phyloP scores from a whole-genome alignment of 805 yeast species.

The Metschnikowia continentalis region DNA sequence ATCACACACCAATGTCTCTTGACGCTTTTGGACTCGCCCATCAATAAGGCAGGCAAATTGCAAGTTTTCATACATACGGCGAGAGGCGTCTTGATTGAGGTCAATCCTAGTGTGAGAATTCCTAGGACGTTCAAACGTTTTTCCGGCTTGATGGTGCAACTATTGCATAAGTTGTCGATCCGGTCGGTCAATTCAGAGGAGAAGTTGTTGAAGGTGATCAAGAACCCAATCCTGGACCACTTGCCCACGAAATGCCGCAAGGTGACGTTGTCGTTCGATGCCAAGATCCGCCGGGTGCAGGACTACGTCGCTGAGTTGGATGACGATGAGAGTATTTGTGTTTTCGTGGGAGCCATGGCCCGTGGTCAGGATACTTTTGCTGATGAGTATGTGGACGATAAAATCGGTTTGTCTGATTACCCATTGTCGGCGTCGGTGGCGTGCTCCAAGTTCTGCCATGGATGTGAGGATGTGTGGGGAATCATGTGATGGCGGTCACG shows the following conservation, averaged over 20 bases:
- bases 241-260: slow-evolving; percentile 94
- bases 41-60: slow-evolving; percentile 93
- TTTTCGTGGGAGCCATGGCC: slow-evolving; percentile 99
- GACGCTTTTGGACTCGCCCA: slow-evolving; percentile 93
- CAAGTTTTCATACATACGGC: slow-evolving; percentile 97
- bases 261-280: slow-evolving; percentile 87
- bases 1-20: slow-evolving; percentile 96
- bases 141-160: slow-evolving; percentile 96
- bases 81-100: slow-evolving; percentile 89
- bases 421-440: slow-evolving; percentile 97
- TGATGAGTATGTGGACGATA: slow-evolving; percentile 94
- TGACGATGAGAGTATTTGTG: slow-evolving; percentile 91
- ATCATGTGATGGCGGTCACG: slow-evolving; percentile 34
- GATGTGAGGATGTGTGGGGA: slow-evolving; percentile 97
- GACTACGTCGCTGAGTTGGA: slow-evolving; percentile 79
- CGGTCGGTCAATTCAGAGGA: slow-evolving; percentile 95
- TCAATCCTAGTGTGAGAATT: slow-evolving; percentile 92
- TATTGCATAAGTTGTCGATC: slow-evolving; percentile 86
- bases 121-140: slow-evolving; percentile 98
- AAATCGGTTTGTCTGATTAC: slow-evolving; percentile 90
- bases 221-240: slow-evolving; percentile 96
- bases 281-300: slow-evolving; percentile 81
- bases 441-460: slow-evolving; percentile 96
- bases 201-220: slow-evolving; percentile 86
- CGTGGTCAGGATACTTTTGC: slow-evolving; percentile 97